Evolutionary conservation across 371 early-diverging fungal species (phyloP).

Genomic region (Mortierella polycephala): DNA sequence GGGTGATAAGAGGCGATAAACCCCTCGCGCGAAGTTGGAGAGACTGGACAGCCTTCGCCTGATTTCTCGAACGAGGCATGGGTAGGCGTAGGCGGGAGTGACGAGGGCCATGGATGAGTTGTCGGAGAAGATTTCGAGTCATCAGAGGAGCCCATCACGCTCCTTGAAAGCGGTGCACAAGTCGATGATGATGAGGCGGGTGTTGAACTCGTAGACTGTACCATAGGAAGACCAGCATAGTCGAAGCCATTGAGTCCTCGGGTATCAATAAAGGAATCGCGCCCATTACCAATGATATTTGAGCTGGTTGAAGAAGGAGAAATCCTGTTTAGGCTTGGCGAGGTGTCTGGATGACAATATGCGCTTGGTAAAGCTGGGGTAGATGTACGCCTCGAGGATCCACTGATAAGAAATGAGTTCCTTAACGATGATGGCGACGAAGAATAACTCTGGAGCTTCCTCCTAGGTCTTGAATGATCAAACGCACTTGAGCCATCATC

Average conservation of each 20-base stretch:
- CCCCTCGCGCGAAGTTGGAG: constrained; percentile 6
- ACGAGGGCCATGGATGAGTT: neutral
- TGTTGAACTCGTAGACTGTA: constrained; percentile 12
- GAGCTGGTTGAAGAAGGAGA: neutral
- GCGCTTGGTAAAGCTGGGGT: neutral
- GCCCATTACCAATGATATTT: neutral
- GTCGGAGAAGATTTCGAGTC: constrained; percentile 2
- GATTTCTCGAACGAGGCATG: constrained; percentile 9
- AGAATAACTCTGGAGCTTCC: constrained; percentile 27
- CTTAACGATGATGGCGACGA: constrained; percentile 30
- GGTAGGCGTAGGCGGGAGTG: constrained; percentile 29
- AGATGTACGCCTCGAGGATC: neutral
- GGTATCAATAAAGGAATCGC: constrained; percentile 2
- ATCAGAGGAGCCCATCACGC: constrained; percentile 5
- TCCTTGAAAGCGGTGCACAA: neutral
- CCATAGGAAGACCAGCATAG: constrained; percentile 18
- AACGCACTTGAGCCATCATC: constrained; percentile 16
- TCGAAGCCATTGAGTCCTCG: constrained; percentile 6
- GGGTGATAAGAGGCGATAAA: neutral
- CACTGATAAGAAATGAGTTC: constrained; percentile 14
- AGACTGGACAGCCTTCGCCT: neutral
- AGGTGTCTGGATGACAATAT: constrained; percentile 2
- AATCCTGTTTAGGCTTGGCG: neutral
- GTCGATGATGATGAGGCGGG: constrained; percentile 22
- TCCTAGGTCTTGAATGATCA: constrained; percentile 6